Base-by-base conservation (phyloP, 495 filamentous ascomycete species). In the Hyphodiscus hymeniophilus region DNA sequence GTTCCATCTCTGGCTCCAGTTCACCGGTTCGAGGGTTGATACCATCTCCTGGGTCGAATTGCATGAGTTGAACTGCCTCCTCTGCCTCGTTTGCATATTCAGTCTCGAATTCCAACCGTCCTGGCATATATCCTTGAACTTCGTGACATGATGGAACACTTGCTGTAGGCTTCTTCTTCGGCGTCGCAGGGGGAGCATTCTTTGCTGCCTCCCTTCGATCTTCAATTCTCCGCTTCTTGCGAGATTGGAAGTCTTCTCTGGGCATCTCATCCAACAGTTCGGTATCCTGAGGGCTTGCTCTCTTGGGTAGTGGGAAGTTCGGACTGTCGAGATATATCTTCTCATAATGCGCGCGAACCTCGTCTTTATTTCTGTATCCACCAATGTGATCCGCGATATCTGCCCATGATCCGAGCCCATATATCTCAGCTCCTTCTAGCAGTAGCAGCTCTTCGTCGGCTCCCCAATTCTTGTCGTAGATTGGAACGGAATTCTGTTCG, bases 351-450 rank as follows among this genome's bases (percentile, higher is more conserved):
- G 94, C 82, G 24, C 86, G 75, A 16, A 97, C 94, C 60, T 99
- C 92, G 51, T 96, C 91, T 62, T 95, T 99, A 48, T 77, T 80
- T 36, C 92, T 82, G 56, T 84, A 96, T 15, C 92, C 92, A 13
- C 92, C 92, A 48, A 99, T 96, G 62, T 99, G 92, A 59, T 99
- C 90, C 28, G 92, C 90, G 44, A 99, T 90, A 60, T 99, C 92
- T 17, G 89, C 88, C 92, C 92, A 99, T 4, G 89, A 95, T 6
- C 92, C 92, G 38, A 99, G 70, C 0, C 92, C 92, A 61, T 99
- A 99, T 48, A 86, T 94, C 63, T 99, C 94, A n/a, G 88, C 87
- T 13, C 92, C 92, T 65, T 99, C 94, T 18, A 99, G 68, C 33
- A 99, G 70, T 7, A 95, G 66, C 13, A 96, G 67, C 65, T 99